A percentile compares a stretch with the other conserved stretches of the same genome.
Evolutionary conservation across 192 early-diverging fungal genomes (phyloP).

Genomic region (Piromyces sp.): DNA sequence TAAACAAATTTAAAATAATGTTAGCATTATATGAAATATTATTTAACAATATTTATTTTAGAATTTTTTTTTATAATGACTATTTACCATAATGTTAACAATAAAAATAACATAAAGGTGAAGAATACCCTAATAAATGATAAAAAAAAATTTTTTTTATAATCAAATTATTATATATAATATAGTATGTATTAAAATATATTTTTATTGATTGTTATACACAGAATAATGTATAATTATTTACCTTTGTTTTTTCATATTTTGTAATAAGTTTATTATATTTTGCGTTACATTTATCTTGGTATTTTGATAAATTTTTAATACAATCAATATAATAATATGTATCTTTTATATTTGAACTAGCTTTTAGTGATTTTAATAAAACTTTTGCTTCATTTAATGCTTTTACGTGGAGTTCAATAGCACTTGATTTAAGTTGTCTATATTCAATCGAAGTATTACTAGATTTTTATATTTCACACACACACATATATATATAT

Average conservation of each 20-base stretch:
- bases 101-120: background rate
- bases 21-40: no score
- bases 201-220: no score
- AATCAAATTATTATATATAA: no score
- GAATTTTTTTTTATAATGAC: background rate
- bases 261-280: background rate
- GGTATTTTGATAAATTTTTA: background rate
- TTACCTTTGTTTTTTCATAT: background rate
- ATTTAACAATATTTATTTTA: background rate
- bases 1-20: no score
- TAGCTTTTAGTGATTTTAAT: background rate
- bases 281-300: background rate
- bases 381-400: background rate
- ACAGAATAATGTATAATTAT: no score
- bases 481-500: no score
- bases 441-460: background rate
- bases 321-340: background rate
- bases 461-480: background rate
- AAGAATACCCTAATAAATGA: background rate
- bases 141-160: background rate
- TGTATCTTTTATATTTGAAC: background rate
- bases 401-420: background rate
- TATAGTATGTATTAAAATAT: no score
- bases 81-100: background rate
- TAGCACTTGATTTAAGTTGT: background rate